Conservation (phyloP, 345 rosid genomes). For the Reutealis trisperma region DNA sequence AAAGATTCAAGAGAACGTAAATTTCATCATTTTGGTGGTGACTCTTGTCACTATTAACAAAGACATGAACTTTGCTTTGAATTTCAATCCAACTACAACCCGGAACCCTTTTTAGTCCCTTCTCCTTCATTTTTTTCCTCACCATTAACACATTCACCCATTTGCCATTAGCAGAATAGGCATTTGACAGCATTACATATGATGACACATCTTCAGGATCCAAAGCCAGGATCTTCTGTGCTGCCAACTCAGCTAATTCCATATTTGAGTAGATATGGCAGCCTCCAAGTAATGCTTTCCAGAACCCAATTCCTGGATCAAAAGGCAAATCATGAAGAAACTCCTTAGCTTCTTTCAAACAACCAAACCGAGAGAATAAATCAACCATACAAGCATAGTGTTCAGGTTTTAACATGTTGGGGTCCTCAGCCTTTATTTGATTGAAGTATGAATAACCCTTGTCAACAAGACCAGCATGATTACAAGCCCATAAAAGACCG, state of each 20-base stretch:
- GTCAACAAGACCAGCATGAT: constrained; percentile 72
- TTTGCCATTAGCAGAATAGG: constrained; percentile 61
- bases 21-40: constrained; percentile 57
- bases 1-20: constrained; percentile 38
- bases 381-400: constrained; percentile 88
- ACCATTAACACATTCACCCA: constrained; percentile 58
- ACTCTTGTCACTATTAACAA: constrained; percentile 46
- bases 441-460: constrained; percentile 63
- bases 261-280: constrained; percentile 69
- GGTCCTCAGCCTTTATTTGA: constrained; percentile 37
- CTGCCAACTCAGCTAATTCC: constrained; percentile 52
- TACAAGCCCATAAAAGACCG: constrained; percentile 74
- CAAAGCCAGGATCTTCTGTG: constrained; percentile 54
- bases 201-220: constrained; percentile 81
- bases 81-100: constrained; percentile 86
- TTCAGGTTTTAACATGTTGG: constrained; percentile 48
- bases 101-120: constrained; percentile 54
- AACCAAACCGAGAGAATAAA: constrained; percentile 67
- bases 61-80: constrained; percentile 53
- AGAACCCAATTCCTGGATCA: constrained; percentile 80
- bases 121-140: constrained; percentile 62
- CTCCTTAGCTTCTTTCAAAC: constrained; percentile 57
- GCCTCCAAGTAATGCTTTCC: constrained; percentile 90
- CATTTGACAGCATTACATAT: constrained; percentile 78
- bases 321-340: constrained; percentile 55